phyloP scores from a whole-genome alignment of 345 rosid species.

The Eucalyptus globulus region DNA sequence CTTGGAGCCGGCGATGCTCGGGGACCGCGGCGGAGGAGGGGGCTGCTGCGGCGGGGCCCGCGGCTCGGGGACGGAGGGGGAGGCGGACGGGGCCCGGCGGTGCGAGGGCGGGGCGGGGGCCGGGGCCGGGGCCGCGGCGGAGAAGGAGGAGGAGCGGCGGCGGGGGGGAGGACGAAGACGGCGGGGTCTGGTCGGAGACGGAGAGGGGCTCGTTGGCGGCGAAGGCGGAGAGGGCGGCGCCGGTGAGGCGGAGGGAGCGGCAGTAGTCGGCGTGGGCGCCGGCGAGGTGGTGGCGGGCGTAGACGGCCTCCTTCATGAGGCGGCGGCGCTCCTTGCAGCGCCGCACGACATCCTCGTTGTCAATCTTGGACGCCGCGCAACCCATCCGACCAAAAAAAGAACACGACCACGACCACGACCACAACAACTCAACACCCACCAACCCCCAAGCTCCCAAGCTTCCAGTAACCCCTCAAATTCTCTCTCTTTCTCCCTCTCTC shows the following conservation, averaged over 20 bases:
- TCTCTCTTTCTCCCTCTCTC: not conserved
- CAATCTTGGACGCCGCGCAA: conserved; percentile 86
- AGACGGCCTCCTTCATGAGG: conserved; percentile 81
- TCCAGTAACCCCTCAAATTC: not conserved
- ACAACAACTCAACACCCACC: not conserved
- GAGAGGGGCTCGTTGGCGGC: conserved; percentile 70
- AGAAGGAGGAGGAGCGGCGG: not conserved
- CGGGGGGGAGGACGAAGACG: conserved; percentile 41
- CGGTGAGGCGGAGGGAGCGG: conserved; percentile 75
- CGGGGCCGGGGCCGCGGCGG: conserved; percentile 26
- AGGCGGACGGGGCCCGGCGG: conserved; percentile 22
- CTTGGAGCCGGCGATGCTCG: conserved; percentile 37
- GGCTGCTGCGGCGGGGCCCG: conserved; percentile 24
- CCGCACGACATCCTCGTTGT: conserved; percentile 85
- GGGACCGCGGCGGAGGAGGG: conserved; percentile 17
- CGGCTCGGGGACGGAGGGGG: conserved; percentile 25
- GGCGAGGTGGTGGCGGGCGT: conserved; percentile 77
- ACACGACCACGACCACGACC: not conserved
- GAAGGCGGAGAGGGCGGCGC: conserved; percentile 76
- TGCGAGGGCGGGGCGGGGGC: conserved; percentile 10
- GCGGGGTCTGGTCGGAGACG: conserved; percentile 79
- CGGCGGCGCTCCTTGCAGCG: conserved; percentile 97
- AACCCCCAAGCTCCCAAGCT: not conserved
- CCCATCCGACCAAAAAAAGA: conserved; percentile 30
- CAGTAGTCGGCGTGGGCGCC: conserved; percentile 94